Conservation (phyloP, 192 early-diverging fungal genomes). For the Diversispora epigaea region DNA sequence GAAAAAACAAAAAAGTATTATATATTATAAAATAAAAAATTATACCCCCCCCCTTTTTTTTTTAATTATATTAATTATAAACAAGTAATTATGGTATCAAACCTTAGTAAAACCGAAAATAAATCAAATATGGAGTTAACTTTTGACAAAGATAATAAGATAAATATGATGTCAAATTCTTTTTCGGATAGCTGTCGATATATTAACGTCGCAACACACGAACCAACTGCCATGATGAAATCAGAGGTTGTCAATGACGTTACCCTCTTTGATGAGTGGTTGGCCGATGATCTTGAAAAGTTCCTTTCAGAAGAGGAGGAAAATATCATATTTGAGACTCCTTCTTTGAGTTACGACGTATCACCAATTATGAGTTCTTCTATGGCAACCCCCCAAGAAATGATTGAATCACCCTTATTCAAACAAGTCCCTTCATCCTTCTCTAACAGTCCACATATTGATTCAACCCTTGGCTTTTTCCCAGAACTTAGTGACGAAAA, state of each 20-base stretch:
- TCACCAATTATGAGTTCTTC: slow-evolving; percentile 2
- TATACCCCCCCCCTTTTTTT: neutral
- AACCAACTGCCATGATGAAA: neutral
- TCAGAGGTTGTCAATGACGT: neutral
- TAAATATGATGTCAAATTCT: neutral
- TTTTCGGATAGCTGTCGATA: neutral
- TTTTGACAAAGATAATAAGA: neutral
- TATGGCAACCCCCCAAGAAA: slow-evolving; percentile 2
- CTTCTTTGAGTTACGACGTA: neutral
- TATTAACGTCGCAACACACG: neutral
- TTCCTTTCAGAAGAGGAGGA: slow-evolving; percentile 12
- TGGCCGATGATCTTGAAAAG: neutral
- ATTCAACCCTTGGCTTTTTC: neutral
- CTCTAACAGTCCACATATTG: neutral
- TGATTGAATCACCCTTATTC: slow-evolving; percentile 14
- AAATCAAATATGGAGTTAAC: neutral
- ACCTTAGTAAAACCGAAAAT: neutral
- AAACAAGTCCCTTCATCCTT: neutral
- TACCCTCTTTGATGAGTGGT: neutral
- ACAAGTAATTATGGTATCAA: neutral
- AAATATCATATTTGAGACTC: neutral
- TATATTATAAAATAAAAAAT: neutral
- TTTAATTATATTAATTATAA: neutral
- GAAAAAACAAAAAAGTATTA: slow-evolving; percentile 3
- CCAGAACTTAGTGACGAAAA: neutral